Evolutionary conservation across 1,284 basidiomycete genomes (phyloP).

Genomic region (Exobasidium rhododendri): DNA sequence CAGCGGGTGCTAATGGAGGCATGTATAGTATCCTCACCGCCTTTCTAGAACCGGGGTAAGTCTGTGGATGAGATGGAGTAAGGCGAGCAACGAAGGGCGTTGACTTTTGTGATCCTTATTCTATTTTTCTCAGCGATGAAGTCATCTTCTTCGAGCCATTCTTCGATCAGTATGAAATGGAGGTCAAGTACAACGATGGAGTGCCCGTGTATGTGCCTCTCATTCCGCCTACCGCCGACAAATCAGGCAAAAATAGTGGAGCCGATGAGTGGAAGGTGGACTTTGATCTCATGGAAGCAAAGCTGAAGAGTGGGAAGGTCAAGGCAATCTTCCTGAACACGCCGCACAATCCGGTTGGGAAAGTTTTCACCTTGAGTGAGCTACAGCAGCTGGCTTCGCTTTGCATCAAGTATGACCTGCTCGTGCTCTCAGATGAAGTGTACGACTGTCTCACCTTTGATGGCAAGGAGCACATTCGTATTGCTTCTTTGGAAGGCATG

Average conservation of each 20-base stretch:
- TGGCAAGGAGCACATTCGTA: conserved; percentile 79
- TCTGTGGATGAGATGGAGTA: background rate
- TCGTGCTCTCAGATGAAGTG: conserved; percentile 88
- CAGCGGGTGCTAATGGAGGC: conserved; percentile 74
- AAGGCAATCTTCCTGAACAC: conserved; percentile 62
- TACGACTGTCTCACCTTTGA: conserved; percentile 94
- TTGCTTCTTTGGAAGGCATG: conserved; percentile 76
- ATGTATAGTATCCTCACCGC: conserved; percentile 49
- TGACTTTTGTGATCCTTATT: conserved; percentile 53
- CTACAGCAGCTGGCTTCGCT: conserved; percentile 78
- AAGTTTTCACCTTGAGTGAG: conserved; percentile 83
- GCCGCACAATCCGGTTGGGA: conserved; percentile 72
- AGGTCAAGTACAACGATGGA: conserved; percentile 62
- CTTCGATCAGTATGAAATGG: conserved; percentile 83
- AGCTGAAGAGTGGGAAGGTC: conserved; percentile 89
- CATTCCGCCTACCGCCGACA: conserved; percentile 67
- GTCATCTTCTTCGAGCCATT: conserved; percentile 94
- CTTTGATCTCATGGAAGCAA: conserved; percentile 63
- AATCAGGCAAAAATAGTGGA: conserved; percentile 11
- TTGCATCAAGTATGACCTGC: conserved; percentile 84
- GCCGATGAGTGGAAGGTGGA: conserved; percentile 59
- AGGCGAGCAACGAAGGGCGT: too few relatives aligned
- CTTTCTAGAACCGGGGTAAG: conserved; percentile 32
- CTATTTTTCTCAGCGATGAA: conserved; percentile 84
- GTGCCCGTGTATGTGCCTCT: conserved; percentile 91